These are phyloP conservation scores for Ogataea minuta DNA, from an alignment of 805 yeast genomes.

Conservation along the genomic window DNA sequence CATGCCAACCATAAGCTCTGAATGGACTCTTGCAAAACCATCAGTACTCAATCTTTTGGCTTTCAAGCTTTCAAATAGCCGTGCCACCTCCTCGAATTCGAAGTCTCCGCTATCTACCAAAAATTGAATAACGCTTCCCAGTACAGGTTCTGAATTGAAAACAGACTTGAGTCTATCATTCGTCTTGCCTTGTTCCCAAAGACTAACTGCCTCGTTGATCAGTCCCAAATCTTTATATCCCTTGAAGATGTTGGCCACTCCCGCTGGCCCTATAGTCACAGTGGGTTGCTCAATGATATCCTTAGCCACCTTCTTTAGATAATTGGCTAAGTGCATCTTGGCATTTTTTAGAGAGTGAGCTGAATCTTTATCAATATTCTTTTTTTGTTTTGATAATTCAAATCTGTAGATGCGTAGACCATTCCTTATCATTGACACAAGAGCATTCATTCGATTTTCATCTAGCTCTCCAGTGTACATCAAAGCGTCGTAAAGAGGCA, in stretches of 20 bases:
- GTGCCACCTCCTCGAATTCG: constrained; percentile 55
- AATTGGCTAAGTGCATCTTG: constrained; percentile 41
- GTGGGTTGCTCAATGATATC: constrained; percentile 36
- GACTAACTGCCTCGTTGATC: constrained; percentile 56
- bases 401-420: constrained; percentile 54
- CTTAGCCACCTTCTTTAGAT: constrained; percentile 46
- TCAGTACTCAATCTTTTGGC: constrained; percentile 25
- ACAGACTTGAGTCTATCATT: constrained; percentile 37
- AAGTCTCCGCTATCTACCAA: constrained; percentile 58
- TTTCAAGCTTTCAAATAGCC: constrained; percentile 44
- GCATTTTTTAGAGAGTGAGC: constrained; percentile 50
- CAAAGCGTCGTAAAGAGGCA: constrained; percentile 49
- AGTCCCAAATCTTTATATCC: constrained; percentile 58
- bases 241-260: constrained; percentile 55
- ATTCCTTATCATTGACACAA: constrained; percentile 51
- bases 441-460: constrained; percentile 41
- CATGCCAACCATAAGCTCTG: constrained; percentile 63
- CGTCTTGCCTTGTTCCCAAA: constrained; percentile 64
- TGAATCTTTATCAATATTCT: constrained; percentile 55
- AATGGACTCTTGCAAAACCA: constrained; percentile 26
- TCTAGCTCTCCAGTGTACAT: constrained; percentile 46
- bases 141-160: constrained; percentile 61
- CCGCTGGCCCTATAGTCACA: constrained; percentile 44
- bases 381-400: constrained; percentile 49
- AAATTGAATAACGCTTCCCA: constrained; percentile 68